phyloP scores from a whole-genome alignment of 257 asterid species.

The Coffea canephora region DNA sequence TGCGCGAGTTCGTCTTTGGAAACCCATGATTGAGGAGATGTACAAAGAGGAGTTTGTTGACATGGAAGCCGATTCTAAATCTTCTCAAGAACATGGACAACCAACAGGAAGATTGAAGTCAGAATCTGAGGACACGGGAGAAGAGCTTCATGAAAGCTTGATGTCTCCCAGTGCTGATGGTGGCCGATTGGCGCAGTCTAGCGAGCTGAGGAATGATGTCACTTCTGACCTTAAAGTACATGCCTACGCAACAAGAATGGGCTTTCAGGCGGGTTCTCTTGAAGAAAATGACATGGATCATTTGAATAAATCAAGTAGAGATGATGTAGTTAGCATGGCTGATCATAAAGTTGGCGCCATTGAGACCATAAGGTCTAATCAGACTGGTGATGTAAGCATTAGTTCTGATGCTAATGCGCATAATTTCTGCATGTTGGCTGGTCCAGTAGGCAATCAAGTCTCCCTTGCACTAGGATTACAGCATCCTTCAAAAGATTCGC shows the following conservation, averaged over 20 bases:
- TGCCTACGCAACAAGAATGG: slow-evolving; percentile 20
- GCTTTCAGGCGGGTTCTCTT: slow-evolving; percentile 29
- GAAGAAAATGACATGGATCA: slow-evolving; percentile 33
- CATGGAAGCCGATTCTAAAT: slow-evolving; percentile 43
- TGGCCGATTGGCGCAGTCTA: slow-evolving; percentile 26
- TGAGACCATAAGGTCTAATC: slow-evolving; percentile 19
- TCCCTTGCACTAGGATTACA: slow-evolving; percentile 60
- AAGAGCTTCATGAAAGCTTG: slow-evolving; percentile 35
- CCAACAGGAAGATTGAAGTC: slow-evolving; percentile 37
- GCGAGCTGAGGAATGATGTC: slow-evolving; percentile 23
- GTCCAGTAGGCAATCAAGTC: slow-evolving; percentile 33
- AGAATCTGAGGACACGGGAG: slow-evolving; percentile 37
- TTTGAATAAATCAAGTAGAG: slow-evolving; percentile 16
- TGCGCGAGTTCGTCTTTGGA: slow-evolving; percentile 85
- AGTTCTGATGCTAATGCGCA: slow-evolving; percentile 17
- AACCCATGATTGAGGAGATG: slow-evolving; percentile 87
- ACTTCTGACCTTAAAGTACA: slow-evolving; percentile 26
- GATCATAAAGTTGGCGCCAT: slow-evolving; percentile 15
- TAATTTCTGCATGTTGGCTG: slow-evolving; percentile 25
- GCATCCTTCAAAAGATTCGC: slow-evolving; percentile 30
- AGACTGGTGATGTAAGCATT: slow-evolving; percentile 20
- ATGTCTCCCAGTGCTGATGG: slow-evolving; percentile 25
- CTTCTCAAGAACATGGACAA: slow-evolving; percentile 41
- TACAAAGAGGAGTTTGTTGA: slow-evolving; percentile 75
- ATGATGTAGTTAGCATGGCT: slow-evolving; percentile 14